These are phyloP conservation scores for Colletotrichum limetticola DNA, from an alignment of 2,329 filamentous ascomycete species.

Conservation along the genomic window DNA sequence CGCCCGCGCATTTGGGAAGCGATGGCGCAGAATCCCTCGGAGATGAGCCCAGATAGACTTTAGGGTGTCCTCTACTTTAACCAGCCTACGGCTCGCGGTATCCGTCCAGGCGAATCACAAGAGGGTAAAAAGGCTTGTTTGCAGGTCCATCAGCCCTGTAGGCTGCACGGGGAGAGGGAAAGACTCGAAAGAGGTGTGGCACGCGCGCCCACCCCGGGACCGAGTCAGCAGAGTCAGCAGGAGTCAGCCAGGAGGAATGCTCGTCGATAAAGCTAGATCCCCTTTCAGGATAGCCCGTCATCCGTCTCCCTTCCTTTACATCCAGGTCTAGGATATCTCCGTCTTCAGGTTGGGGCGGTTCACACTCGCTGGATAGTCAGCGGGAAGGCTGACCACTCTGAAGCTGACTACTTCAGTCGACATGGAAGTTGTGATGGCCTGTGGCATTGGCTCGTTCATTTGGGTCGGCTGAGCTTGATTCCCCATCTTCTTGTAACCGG, in stretches of 20 bases:
- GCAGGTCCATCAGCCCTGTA: slow-evolving; percentile 11
- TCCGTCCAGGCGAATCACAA: not conserved
- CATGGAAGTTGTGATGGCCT: not conserved
- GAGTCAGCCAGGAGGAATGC: slow-evolving; percentile 1
- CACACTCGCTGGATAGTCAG: not conserved
- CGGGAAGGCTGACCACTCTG: not conserved
- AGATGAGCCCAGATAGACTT: slow-evolving; percentile 8
- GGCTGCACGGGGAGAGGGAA: not conserved
- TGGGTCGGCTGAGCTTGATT: not conserved
- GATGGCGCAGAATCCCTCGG: not conserved
- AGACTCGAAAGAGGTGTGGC: not conserved
- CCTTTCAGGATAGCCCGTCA: not conserved
- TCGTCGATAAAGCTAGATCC: not conserved
- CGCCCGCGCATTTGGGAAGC: not conserved
- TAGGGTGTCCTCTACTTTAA: not conserved
- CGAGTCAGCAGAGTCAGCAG: not conserved
- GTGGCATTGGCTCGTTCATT: not conserved
- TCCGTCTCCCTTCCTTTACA: not conserved
- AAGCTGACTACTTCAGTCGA: not conserved
- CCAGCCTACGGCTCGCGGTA: not conserved
- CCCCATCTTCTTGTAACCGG: not conserved
- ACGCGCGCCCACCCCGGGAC: not conserved
- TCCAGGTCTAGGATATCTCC: not conserved
- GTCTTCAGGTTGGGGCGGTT: not conserved
- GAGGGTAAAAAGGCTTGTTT: slow-evolving; percentile 3